These are phyloP conservation scores for Phalaenopsis equestris DNA, from an alignment of 106 monocot species.

Conservation along the genomic window DNA sequence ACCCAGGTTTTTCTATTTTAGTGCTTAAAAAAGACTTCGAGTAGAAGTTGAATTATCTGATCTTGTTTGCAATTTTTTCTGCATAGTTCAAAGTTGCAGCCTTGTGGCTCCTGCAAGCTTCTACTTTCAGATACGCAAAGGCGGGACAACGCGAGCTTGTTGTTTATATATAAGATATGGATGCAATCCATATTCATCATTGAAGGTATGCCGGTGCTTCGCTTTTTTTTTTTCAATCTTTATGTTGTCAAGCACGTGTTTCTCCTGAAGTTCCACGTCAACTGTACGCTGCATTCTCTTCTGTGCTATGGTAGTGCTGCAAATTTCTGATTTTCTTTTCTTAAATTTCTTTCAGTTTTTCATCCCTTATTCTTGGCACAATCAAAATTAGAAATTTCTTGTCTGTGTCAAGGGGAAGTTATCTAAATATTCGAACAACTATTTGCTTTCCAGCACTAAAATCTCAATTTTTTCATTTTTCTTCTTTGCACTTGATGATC, in stretches of 20 bases:
- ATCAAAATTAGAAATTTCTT: neutral
- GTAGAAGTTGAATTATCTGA: neutral
- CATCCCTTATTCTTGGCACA: neutral
- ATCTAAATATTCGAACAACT: neutral
- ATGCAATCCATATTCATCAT: conserved; percentile 45
- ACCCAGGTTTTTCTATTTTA: too few relatives aligned
- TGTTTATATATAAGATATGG: conserved; percentile 77
- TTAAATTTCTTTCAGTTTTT: neutral
- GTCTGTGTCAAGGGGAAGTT: neutral
- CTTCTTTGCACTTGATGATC: neutral
- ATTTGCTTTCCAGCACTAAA: neutral
- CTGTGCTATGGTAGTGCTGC: neutral
- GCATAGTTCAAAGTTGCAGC: conserved; percentile 30
- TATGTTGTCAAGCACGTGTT: neutral
- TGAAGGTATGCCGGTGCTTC: conserved; percentile 19
- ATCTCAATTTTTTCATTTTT: neutral
- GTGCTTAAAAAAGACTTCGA: neutral
- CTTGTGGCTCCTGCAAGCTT: conserved; percentile 32
- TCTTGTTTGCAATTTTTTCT: conserved; percentile 5
- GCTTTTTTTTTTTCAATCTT: neutral
- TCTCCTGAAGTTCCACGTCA: neutral
- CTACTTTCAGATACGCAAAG: conserved; percentile 61
- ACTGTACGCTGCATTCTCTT: neutral
- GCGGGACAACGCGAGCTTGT: conserved; percentile 50
- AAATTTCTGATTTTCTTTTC: neutral